These are phyloP conservation scores for Fusarium verrucosum DNA, from an alignment of 2,329 filamentous ascomycete species.

Conservation along the genomic window DNA sequence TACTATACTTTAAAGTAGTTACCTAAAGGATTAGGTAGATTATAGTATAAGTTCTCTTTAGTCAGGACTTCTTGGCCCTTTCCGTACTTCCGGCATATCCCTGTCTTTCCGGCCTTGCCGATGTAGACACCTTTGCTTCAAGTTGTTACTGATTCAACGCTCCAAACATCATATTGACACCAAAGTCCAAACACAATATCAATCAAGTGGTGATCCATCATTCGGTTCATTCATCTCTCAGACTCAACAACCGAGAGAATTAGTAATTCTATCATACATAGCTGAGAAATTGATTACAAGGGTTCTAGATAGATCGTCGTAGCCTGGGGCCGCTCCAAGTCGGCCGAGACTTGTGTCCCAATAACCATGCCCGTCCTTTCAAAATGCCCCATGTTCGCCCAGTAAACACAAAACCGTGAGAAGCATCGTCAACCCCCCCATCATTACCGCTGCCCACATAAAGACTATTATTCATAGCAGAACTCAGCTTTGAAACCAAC, in stretches of 20 bases:
- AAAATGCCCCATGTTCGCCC: constrained; percentile 44
- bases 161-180: not conserved
- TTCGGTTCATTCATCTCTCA: constrained; percentile 32
- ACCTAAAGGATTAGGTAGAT: no score
- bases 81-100: no score
- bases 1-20: no score
- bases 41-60: no score
- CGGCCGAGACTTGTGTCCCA: constrained; percentile 43
- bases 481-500: constrained; percentile 25
- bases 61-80: no score
- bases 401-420: constrained; percentile 44
- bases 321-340: constrained; percentile 36
- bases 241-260: constrained; percentile 16
- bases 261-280: constrained; percentile 45
- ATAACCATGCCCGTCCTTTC: constrained; percentile 45
- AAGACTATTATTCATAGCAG: constrained; percentile 39
- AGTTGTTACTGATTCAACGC: not conserved
- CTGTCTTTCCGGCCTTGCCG: not conserved
- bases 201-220: constrained; percentile 20
- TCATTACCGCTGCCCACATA: constrained; percentile 46
- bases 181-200: not conserved
- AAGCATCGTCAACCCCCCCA: constrained; percentile 44
- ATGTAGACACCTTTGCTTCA: not conserved
- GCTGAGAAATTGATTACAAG: constrained; percentile 46
- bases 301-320: constrained; percentile 46